phyloP scores from a whole-genome alignment of 148 eudicot genomes.

The Nepenthes gracilis region DNA sequence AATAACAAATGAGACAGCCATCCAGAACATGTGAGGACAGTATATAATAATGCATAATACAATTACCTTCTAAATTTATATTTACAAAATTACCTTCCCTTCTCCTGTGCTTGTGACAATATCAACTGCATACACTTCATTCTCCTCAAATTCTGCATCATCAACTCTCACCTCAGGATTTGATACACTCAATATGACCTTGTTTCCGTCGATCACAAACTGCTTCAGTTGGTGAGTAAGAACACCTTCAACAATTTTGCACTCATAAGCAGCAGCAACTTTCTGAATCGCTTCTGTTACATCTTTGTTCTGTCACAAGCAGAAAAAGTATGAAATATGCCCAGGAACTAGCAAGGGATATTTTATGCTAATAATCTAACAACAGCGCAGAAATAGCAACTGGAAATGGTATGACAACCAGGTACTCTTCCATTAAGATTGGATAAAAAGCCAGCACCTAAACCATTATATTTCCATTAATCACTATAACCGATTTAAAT shows the following conservation, averaged over 20 bases:
- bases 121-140: conserved; percentile 78
- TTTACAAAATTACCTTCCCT: conserved; percentile 46
- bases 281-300: conserved; percentile 85
- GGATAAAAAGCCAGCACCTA: too few species aligned
- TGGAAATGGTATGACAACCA: too few species aligned
- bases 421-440: too few species aligned
- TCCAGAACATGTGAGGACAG: too few species aligned
- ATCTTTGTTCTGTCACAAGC: conserved; percentile 56
- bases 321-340: not conserved
- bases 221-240: conserved; percentile 85
- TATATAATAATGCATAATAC: too few species aligned
- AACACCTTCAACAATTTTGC: conserved; percentile 92
- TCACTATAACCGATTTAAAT: too few species aligned
- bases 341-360: too few species aligned
- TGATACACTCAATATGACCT: conserved; percentile 67
- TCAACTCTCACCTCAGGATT: conserved; percentile 74
- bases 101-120: conserved; percentile 82
- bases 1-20: too few species aligned
- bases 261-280: conserved; percentile 88
- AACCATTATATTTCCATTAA: too few species aligned
- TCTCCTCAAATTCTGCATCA: conserved; percentile 91
- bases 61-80: too few species aligned
- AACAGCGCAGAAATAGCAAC: too few species aligned
- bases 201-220: conserved; percentile 92
- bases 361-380: too few species aligned